Evolutionary conservation across 2,329 filamentous ascomycete species (phyloP).

Genomic region (Colletotrichum sp.): DNA sequence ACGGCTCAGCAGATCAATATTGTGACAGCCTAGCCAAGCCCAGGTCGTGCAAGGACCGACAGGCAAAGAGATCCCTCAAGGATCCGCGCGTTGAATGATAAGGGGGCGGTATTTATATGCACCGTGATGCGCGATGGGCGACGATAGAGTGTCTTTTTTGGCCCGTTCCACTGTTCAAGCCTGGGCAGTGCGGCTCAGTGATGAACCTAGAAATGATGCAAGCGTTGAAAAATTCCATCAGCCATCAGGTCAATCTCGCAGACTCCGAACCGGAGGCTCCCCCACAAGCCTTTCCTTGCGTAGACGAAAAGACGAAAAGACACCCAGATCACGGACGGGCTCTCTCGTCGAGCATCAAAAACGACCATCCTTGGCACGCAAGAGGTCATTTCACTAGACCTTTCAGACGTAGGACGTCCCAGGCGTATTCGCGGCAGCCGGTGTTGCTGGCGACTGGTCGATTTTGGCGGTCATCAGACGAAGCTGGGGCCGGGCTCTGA

Average conservation of each 20-base stretch:
- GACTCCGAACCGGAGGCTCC: slow-evolving; percentile 8
- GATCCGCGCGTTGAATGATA: not conserved
- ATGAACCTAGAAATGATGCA: slow-evolving; percentile 6
- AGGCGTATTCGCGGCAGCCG: slow-evolving; percentile 5
- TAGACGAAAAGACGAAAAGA: not conserved
- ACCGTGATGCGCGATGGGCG: slow-evolving; percentile 1
- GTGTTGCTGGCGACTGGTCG: slow-evolving; percentile 16
- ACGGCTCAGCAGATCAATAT: not conserved
- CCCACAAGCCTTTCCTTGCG: slow-evolving; percentile 10
- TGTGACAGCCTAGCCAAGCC: not conserved
- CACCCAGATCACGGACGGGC: not conserved
- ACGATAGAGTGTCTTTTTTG: not conserved
- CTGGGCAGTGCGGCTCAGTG: not conserved
- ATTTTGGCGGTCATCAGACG: slow-evolving; percentile 14
- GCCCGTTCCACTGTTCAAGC: not conserved
- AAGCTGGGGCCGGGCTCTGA: slow-evolving; percentile 16
- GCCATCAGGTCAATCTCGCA: slow-evolving; percentile 7
- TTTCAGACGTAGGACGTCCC: slow-evolving; percentile 10
- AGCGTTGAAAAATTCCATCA: not conserved
- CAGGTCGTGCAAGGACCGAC: not conserved
- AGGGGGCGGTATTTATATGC: not conserved
- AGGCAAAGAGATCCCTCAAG: not conserved
- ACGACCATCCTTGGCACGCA: slow-evolving; percentile 2
- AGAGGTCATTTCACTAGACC: slow-evolving; percentile 4
- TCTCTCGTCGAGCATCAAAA: not conserved